Conservation (phyloP, 192 early-diverging fungal genomes). For the Backusella tuberculispora region DNA sequence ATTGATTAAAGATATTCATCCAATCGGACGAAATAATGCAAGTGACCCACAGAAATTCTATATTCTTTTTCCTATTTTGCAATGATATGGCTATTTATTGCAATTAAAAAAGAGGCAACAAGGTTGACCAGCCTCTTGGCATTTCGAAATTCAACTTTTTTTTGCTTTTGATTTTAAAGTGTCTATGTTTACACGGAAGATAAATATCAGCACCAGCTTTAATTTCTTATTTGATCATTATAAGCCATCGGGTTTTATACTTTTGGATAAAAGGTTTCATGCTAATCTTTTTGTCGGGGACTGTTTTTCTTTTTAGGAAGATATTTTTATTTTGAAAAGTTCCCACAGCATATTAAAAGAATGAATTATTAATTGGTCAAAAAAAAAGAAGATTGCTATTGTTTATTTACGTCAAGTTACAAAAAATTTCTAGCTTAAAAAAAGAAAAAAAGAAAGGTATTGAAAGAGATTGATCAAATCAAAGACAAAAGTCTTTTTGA, state of each 20-base stretch:
- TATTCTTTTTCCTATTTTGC: background rate
- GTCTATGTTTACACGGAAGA: too few relatives aligned
- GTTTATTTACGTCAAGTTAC: too few relatives aligned
- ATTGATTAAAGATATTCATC: background rate
- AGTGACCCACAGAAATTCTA: background rate
- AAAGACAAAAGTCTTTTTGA: background rate
- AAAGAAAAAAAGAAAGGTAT: background rate
- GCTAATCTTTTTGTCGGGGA: background rate
- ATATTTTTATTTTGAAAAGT: background rate
- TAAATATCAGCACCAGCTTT: background rate
- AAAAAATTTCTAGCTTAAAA: background rate
- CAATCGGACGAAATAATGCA: background rate
- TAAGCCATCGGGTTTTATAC: background rate
- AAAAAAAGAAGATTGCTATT: too few relatives aligned
- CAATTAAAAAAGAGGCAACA: background rate
- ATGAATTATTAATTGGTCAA: background rate
- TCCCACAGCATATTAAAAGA: background rate
- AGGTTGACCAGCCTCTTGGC: too few relatives aligned
- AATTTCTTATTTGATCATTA: background rate
- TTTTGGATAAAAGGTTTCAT: background rate
- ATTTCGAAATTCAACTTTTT: background rate
- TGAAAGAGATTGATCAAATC: background rate
- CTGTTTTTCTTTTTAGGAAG: background rate
- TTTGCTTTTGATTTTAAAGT: too few relatives aligned
- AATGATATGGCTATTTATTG: slow-evolving; percentile 2